Conservation (phyloP, 352 stramenopile genomes). For the Globisporangium spinosum region DNA sequence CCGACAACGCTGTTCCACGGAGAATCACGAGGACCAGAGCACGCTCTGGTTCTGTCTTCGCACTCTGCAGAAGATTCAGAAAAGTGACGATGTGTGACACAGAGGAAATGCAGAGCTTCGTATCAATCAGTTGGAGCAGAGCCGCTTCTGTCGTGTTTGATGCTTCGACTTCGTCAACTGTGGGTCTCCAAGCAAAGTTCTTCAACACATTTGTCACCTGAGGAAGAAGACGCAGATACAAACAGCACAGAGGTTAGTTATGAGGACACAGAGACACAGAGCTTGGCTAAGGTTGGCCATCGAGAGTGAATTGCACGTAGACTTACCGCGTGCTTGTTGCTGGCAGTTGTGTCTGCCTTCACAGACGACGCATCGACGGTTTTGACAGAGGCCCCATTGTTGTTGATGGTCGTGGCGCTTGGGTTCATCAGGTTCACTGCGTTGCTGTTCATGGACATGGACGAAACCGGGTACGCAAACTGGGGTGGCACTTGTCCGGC, state of each 20-base stretch:
- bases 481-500: background rate
- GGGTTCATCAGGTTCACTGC: slow-evolving; percentile 8
- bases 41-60: slow-evolving; percentile 69
- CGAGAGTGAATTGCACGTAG: background rate
- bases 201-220: slow-evolving; percentile 27
- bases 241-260: background rate
- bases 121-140: slow-evolving; percentile 56
- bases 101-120: slow-evolving; percentile 46
- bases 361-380: background rate
- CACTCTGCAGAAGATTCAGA: slow-evolving; percentile 49
- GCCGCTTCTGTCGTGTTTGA: slow-evolving; percentile 40
- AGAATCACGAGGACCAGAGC: slow-evolving; percentile 69
- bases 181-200: slow-evolving; percentile 27
- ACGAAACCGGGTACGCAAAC: slow-evolving; percentile 7
- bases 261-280: background rate
- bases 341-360: slow-evolving; percentile 6
- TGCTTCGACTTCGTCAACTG: slow-evolving; percentile 20
- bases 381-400: slow-evolving; percentile 2
- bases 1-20: slow-evolving; percentile 55
- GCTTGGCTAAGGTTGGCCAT: background rate
- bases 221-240: background rate
- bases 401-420: slow-evolving; percentile 6
- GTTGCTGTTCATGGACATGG: slow-evolving; percentile 11
- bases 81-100: slow-evolving; percentile 51
- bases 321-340: slow-evolving; percentile 9